Evolutionary conservation across 148 eudicot species (phyloP), one percentile per base, ranked within the genome.

Genomic region (Arbutus unedo): DNA sequence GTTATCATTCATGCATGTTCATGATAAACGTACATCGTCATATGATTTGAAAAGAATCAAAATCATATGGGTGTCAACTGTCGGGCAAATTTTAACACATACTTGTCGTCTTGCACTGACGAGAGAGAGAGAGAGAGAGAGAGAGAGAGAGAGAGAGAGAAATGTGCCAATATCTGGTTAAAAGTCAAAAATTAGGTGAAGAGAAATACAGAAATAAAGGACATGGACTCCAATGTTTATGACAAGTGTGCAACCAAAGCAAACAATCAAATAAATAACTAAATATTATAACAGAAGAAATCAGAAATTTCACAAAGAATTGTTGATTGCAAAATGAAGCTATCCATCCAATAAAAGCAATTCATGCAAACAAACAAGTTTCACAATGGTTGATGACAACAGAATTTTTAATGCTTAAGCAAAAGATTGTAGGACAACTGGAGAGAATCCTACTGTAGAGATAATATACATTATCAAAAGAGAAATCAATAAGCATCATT

Each of bases 401-500:
- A 60, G 31, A 8, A 64, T 8, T 64, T 64, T 64, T 9, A 64
- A 15, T 64, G 62, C 62, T 18, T 21, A 62, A 62, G 68, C 68
- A 64, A 64, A 64, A 64, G 41, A 64, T 3, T 23, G 16, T 16
- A 66, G 71, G 44, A 66, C 71, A 66, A 31, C 43, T 66, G 71
- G 71, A 66, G 44, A 31, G 44, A 66, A 11, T 25, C 44, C 71
- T 4, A 31, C 3, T 16, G 7, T 31, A 66, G 71, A 25, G 47
- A 77, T 38, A 1, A 38, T 38, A 60, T 77, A 55, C 23, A 31
- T 6, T 8, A 77, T 45, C 16, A 25, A 80, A 79, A 25, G 9
- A 31, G 45, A 79, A 59, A 68, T 76, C 60, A 71, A 38, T 5
- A 18, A 70, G 76, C 49, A 51, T 80, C 82, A 16, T 80, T 64